Percentiles rank a stretch among this genome's conserved stretches.
phyloP scores from a whole-genome alignment of 2,329 filamentous ascomycete genomes.

The Arthrobotrys megalospora region DNA sequence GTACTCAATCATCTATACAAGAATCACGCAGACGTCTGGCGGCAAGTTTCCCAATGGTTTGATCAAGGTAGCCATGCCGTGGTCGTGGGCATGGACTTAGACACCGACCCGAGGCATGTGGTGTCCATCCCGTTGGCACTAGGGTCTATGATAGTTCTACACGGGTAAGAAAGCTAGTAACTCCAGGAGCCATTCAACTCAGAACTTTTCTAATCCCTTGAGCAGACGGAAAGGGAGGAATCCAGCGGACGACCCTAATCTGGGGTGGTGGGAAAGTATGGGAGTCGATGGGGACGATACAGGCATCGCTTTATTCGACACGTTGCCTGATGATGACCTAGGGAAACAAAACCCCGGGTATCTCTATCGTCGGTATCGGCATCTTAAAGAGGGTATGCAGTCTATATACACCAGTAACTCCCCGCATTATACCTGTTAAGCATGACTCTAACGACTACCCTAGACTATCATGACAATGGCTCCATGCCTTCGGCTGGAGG shows the following conservation, averaged over 20 bases:
- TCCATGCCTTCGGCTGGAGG: conserved; percentile 22
- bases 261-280: conserved; percentile 32
- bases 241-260: conserved; percentile 42
- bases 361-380: conserved; percentile 6
- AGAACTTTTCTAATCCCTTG: conserved; percentile 3
- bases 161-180: conserved; percentile 29
- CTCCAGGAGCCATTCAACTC: not conserved
- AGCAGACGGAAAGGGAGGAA: conserved; percentile 20
- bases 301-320: not conserved
- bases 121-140: not conserved
- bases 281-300: not conserved
- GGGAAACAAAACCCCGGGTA: conserved; percentile 23
- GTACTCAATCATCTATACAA: conserved; percentile 19
- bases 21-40: conserved; percentile 30
- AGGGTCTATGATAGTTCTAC: conserved; percentile 28
- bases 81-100: conserved; percentile 29
- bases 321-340: conserved; percentile 4
- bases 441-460: not conserved
- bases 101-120: not conserved
- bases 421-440: too few species aligned
- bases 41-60: conserved; percentile 19
- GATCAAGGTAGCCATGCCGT: conserved; percentile 30
- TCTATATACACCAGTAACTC: not conserved
- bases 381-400: conserved; percentile 27
- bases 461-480: conserved; percentile 15